Conservation (phyloP, 306 rosid genomes). For the Dryas drummondii region DNA sequence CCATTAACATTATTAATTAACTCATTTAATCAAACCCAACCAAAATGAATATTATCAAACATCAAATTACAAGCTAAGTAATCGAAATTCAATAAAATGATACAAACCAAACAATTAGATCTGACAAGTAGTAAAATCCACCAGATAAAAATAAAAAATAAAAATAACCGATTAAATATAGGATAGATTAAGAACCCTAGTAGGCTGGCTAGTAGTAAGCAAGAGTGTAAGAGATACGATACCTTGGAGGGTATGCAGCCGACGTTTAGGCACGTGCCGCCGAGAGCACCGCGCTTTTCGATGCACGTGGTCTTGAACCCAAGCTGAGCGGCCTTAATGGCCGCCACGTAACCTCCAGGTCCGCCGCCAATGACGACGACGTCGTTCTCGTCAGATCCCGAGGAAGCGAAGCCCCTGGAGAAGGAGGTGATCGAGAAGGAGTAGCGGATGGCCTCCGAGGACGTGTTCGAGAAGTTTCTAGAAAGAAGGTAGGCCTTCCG, state of each 20-base stretch:
- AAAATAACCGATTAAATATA: background rate
- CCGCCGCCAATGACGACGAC: conserved; percentile 99
- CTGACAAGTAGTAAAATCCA: conserved; percentile 2
- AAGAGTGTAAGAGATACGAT: background rate
- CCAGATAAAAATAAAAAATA: background rate
- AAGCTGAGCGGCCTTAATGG: conserved; percentile 94
- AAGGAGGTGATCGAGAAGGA: conserved; percentile 44
- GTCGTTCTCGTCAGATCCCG: conserved; percentile 91
- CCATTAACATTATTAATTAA: background rate
- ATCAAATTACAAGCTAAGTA: background rate
- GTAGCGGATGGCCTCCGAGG: conserved; percentile 46
- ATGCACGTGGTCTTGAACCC: conserved; percentile 97
- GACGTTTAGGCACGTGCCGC: conserved; percentile 97
- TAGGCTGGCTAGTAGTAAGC: no score
- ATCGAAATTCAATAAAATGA: background rate
- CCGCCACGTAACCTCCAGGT: conserved; percentile 98
- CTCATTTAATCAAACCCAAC: background rate
- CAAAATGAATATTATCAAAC: background rate
- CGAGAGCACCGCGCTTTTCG: conserved; percentile 97
- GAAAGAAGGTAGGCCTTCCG: conserved; percentile 66
- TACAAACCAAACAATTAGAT: conserved; percentile 8
- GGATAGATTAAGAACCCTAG: background rate
- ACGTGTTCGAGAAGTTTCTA: conserved; percentile 33
- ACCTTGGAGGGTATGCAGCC: conserved; percentile 99
- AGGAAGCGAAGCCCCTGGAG: conserved; percentile 66